Conservation (phyloP, 257 asterid species). For the Penstemon newberryi region DNA sequence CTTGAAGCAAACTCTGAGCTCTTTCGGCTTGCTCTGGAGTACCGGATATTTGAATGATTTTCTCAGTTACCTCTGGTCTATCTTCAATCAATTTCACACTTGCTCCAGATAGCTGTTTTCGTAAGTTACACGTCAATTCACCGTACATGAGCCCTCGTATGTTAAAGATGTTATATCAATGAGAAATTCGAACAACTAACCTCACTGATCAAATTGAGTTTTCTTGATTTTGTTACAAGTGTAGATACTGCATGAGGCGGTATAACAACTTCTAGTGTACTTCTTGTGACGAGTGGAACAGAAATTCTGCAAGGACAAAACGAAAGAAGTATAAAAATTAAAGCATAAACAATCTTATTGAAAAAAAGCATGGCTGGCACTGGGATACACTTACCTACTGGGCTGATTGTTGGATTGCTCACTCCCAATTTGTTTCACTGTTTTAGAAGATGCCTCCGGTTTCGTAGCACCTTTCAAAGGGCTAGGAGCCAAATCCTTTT, state of each 20-base stretch:
- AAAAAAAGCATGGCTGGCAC: background rate
- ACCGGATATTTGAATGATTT: constrained; percentile 84
- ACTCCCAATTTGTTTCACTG: constrained; percentile 54
- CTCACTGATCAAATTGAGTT: constrained; percentile 82
- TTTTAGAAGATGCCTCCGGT: constrained; percentile 40
- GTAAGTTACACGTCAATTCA: constrained; percentile 15
- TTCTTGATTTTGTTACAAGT: constrained; percentile 74
- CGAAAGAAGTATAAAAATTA: constrained; percentile 9
- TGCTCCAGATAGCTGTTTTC: constrained; percentile 82
- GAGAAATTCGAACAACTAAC: constrained; percentile 36
- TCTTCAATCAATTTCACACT: constrained; percentile 75
- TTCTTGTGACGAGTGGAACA: constrained; percentile 81
- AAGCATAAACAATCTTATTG: background rate
- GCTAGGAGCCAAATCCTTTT: constrained; percentile 36
- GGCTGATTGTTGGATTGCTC: constrained; percentile 71
- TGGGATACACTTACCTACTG: constrained; percentile 47
- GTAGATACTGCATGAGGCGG: constrained; percentile 80
- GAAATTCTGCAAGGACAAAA: constrained; percentile 44
- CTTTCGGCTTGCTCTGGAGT: constrained; percentile 94
- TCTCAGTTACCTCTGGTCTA: constrained; percentile 60
- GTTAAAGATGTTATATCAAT: constrained; percentile 12
- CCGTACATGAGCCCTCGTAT: background rate
- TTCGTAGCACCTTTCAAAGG: constrained; percentile 30
- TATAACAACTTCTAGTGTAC: constrained; percentile 81
- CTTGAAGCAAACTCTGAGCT: constrained; percentile 97